Percentiles rank a stretch among this genome's conserved stretches.
Conservation (phyloP, 1,284 basidiomycete genomes). For the Thecaphora thlaspeos region DNA sequence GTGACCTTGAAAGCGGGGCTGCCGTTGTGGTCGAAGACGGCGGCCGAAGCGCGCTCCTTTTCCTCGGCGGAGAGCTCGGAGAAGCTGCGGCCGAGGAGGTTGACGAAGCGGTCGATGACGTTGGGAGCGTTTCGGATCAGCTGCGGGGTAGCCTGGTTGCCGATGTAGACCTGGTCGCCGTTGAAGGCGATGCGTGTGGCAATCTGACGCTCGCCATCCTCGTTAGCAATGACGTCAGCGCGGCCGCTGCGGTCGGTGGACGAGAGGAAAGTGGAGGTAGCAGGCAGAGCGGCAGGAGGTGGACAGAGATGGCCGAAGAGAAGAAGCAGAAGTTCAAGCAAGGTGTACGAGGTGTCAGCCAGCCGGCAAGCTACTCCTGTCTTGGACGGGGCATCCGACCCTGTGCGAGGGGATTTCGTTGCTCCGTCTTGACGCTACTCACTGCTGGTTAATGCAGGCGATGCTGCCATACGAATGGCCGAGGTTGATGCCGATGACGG, state of each 20-base stretch:
- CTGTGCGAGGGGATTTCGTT: too few species aligned
- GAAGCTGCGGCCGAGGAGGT: constrained; percentile 87
- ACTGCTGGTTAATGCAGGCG: constrained; percentile 89
- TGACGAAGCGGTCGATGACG: constrained; percentile 90
- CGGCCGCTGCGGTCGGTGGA: constrained; percentile 32
- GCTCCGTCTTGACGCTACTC: constrained; percentile 34
- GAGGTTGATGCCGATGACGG: constrained; percentile 87
- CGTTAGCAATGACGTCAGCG: constrained; percentile 77
- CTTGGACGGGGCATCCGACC: too few species aligned
- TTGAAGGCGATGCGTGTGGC: constrained; percentile 90
- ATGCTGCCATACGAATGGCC: constrained; percentile 94
- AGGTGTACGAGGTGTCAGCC: too few species aligned
- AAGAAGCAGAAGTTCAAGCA: too few species aligned
- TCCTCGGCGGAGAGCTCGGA: constrained; percentile 69
- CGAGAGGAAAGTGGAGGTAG: neutral
- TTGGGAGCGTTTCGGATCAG: constrained; percentile 93
- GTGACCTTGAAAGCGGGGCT: constrained; percentile 70
- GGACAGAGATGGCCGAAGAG: too few species aligned
- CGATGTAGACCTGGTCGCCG: constrained; percentile 72
- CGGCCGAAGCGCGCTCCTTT: constrained; percentile 77
- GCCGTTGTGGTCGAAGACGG: constrained; percentile 70
- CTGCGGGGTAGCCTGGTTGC: constrained; percentile 91
- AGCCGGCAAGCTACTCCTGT: too few species aligned
- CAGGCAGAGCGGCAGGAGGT: neutral
- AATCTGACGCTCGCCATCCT: constrained; percentile 97